A percentile compares a stretch with the other conserved stretches of the same genome.
Conservation (phyloP, 2,329 filamentous ascomycete genomes). For the Nannizziopsis arthrosporioides region DNA sequence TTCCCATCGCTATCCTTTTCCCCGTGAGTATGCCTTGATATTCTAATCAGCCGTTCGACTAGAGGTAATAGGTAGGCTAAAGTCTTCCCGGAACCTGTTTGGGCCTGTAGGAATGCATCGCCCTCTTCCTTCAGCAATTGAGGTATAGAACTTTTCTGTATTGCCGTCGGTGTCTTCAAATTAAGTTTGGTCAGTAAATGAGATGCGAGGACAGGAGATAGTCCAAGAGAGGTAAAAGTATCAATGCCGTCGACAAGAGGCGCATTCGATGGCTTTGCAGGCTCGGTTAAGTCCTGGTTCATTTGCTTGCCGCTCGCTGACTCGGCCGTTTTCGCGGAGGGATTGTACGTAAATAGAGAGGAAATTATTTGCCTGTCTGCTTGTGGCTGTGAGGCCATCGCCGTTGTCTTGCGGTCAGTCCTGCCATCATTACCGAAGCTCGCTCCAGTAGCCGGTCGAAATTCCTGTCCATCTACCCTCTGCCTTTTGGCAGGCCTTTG, state of each 20-base stretch:
- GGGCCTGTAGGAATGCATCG: conserved; percentile 91
- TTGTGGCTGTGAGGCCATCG: neutral
- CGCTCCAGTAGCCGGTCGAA: conserved; percentile 20
- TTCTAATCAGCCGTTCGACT: conserved; percentile 70
- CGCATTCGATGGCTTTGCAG: conserved; percentile 73
- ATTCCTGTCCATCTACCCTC: conserved; percentile 30
- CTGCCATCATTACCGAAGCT: conserved; percentile 11
- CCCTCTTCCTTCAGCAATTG: conserved; percentile 67
- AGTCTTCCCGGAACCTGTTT: conserved; percentile 96
- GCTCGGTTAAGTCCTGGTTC: conserved; percentile 28
- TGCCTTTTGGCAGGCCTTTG: conserved; percentile 32
- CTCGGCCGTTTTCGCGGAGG: conserved; percentile 51
- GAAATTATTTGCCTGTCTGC: conserved; percentile 60
- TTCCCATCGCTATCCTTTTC: conserved; percentile 28
- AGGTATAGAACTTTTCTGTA: conserved; percentile 80
- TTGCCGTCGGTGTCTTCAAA: conserved; percentile 82
- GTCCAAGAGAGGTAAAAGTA: conserved; percentile 73
- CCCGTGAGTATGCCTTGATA: conserved; percentile 47
- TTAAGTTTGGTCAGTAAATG: conserved; percentile 77
- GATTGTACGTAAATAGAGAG: conserved; percentile 85
- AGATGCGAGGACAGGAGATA: conserved; percentile 67
- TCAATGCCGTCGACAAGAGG: conserved; percentile 72
- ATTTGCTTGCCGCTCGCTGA: conserved; percentile 28
- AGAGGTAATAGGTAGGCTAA: conserved; percentile 90
- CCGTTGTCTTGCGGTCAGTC: conserved; percentile 8